phyloP scores from a whole-genome alignment of 2,329 filamentous ascomycete genomes.

The Fusarium gaditjirri region DNA sequence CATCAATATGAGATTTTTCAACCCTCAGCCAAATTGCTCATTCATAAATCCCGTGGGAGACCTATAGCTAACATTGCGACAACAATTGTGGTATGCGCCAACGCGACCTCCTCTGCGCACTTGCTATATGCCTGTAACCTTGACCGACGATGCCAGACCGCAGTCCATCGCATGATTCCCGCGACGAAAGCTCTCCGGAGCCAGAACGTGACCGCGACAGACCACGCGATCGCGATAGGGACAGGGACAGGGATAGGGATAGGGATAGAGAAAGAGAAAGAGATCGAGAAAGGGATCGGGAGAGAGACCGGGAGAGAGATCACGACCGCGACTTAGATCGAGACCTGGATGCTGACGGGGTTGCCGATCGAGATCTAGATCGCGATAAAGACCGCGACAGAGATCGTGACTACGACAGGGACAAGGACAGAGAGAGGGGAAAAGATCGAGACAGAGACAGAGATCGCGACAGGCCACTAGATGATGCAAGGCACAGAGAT shows the following conservation, averaged over 20 bases:
- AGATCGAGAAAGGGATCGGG: neutral
- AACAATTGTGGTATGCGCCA: conserved; percentile 34
- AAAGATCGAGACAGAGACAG: conserved; percentile 4
- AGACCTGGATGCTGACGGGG: conserved; percentile 15
- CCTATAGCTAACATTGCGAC: conserved; percentile 16
- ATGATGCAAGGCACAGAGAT: conserved; percentile 4
- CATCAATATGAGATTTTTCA: conserved; percentile 26
- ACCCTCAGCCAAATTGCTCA: conserved; percentile 4
- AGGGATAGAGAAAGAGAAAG: neutral
- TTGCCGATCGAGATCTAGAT: conserved; percentile 6
- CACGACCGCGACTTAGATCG: conserved; percentile 5
- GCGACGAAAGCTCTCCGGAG: conserved; percentile 37
- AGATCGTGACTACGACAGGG: conserved; percentile 10
- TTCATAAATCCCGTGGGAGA: neutral
- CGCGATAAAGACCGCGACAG: conserved; percentile 7
- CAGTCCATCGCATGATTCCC: conserved; percentile 38
- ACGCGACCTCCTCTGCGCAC: conserved; percentile 4
- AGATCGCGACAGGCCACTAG: conserved; percentile 13
- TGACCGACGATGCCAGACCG: conserved; percentile 38
- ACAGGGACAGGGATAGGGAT: neutral
- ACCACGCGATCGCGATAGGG: conserved; percentile 5
- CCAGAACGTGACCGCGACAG: conserved; percentile 31
- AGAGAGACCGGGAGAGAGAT: conserved; percentile 3
- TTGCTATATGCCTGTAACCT: conserved; percentile 23
- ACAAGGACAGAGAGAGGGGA: conserved; percentile 18